These are phyloP conservation scores for Tolypocladium cylindrosporum DNA, from an alignment of 2,329 filamentous ascomycete genomes.

Conservation along the genomic window DNA sequence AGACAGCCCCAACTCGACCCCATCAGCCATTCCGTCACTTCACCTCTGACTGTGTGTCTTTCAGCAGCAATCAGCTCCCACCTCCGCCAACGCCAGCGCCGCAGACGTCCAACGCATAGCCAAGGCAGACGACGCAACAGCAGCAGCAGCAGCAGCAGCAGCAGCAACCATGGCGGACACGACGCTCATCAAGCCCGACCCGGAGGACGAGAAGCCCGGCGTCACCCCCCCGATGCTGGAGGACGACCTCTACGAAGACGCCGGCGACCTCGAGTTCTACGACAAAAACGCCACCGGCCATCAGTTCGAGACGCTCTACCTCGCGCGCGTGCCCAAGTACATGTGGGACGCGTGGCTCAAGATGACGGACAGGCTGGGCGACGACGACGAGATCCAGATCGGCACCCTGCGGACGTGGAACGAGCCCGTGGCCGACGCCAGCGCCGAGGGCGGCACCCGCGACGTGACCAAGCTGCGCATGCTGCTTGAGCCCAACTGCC, in stretches of 20 bases:
- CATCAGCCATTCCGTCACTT: neutral
- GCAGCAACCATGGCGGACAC: slow-evolving; percentile 12
- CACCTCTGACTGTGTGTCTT: neutral
- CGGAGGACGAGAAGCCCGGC: slow-evolving; percentile 33
- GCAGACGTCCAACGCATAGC: neutral
- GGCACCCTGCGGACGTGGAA: slow-evolving; percentile 60
- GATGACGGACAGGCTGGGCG: slow-evolving; percentile 48
- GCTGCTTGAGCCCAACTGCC: slow-evolving; percentile 54
- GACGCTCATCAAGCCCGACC: slow-evolving; percentile 38
- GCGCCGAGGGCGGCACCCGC: slow-evolving; percentile 28
- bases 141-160: neutral
- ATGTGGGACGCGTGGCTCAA: slow-evolving; percentile 70
- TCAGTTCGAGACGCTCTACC: slow-evolving; percentile 45
- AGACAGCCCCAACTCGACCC: neutral
- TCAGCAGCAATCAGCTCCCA: neutral
- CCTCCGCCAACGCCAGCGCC: neutral
- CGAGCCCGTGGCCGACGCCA: slow-evolving; percentile 41
- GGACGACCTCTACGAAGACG: slow-evolving; percentile 57
- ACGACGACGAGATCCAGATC: slow-evolving; percentile 73
- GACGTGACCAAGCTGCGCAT: slow-evolving; percentile 40
- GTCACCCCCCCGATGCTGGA: slow-evolving; percentile 36
- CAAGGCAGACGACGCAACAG: neutral
- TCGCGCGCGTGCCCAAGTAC: slow-evolving; percentile 69
- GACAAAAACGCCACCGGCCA: slow-evolving; percentile 29
- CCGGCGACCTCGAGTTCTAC: slow-evolving; percentile 48